Base-by-base conservation (phyloP, 2,329 filamentous ascomycete genomes). In the Epichloe aotearoae region DNA sequence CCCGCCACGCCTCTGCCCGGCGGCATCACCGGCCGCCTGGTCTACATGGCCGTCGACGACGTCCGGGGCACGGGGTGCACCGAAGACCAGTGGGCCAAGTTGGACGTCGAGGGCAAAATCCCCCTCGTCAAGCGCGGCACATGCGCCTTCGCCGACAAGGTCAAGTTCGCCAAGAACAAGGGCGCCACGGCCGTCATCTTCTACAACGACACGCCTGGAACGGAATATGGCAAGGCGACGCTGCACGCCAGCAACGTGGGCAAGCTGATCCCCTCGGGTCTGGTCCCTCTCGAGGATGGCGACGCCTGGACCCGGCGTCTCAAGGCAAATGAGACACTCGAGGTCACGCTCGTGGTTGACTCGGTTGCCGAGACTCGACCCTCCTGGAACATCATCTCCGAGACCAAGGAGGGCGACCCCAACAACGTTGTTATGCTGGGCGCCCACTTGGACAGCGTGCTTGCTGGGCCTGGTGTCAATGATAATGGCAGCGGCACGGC, bases 191-290 rank as follows among this genome's bases (percentile, higher is more conserved):
- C 64, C 38, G 68, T 75, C 1, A 65, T 85, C 46, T 69, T 85
- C 52, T 83, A 80, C 65, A 79, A 85, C 70, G 79, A 83, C 54
- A 67, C 63, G 2, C 62, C 71, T 0, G 77, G 75, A 1, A 53
- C 52, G 3, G 46, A 64, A 3, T 60, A 72, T 2, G 64, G 65
- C 10, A 33, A 19, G n/a, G 78, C 76, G 14, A 81, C 77, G 0
- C 68, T 83, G 3, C 71, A 73, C 15, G 64, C 64, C 3, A 55
- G 57, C 42, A 67, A 63, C 56, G 52, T 62, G 34, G 64, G 62
- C 39, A 54, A 59, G 47, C 54, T 68, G 5, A 55, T 65, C 12
- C 64, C 69, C 26, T 59, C 63, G 12, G 67, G 61, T 15, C 56
- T 66, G 23, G 60, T 69, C 40, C 40, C 57, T 1, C 54, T 59